phyloP scores from a whole-genome alignment of 108 stramenopile species.

The Bacterosira constricta region DNA sequence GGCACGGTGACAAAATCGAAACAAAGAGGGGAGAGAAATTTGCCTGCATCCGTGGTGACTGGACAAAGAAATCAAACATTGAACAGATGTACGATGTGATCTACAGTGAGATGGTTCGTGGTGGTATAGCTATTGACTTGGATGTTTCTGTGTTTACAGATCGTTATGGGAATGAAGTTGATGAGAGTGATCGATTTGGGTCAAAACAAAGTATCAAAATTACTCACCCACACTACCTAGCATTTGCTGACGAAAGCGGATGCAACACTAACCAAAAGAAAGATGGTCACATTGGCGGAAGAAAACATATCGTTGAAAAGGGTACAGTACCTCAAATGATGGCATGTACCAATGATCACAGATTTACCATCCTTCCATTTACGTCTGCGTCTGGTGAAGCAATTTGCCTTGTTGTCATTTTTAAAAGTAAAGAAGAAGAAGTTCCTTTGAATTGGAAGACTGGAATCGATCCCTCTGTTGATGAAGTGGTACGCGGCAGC shows the following conservation, averaged over 20 bases:
- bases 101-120: constrained; percentile 25
- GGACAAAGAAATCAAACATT: constrained; percentile 20
- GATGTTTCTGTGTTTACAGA: not conserved
- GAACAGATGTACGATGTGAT: constrained; percentile 21
- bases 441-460: not conserved
- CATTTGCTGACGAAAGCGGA: not conserved
- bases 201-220: not conserved
- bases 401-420: not conserved
- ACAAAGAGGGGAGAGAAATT: constrained; percentile 9
- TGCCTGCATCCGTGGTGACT: not conserved
- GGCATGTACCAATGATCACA: constrained; percentile 4
- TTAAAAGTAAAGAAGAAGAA: not conserved
- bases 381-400: constrained; percentile 2
- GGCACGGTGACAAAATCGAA: not conserved
- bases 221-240: not conserved
- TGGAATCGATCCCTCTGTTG: not conserved
- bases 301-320: not conserved
- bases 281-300: not conserved
- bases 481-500: not conserved
- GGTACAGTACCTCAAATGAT: not conserved
- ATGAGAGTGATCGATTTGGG: not conserved
- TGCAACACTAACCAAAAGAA: not conserved
- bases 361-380: constrained; percentile 17
- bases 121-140: not conserved
- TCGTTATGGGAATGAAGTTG: not conserved